These are phyloP conservation scores for Talaromyces sp. DNA, from an alignment of 2,329 filamentous ascomycete genomes.

Conservation along the genomic window DNA sequence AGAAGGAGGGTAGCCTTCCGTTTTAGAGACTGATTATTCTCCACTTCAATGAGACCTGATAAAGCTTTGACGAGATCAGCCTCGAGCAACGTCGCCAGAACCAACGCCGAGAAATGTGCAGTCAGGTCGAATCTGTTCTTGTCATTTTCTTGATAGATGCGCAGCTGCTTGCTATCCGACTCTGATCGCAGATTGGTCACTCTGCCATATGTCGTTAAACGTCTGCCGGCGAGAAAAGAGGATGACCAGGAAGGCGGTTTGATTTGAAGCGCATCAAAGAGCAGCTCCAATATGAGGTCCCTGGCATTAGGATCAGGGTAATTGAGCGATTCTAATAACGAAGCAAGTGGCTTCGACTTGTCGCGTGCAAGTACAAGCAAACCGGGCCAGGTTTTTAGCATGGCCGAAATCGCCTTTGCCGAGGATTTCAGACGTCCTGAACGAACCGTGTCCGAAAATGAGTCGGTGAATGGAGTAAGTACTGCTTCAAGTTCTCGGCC, in stretches of 20 bases:
- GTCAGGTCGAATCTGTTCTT: slow-evolving; percentile 70
- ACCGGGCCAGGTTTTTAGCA: slow-evolving; percentile 91
- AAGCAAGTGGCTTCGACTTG: slow-evolving; percentile 78
- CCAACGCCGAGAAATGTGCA: slow-evolving; percentile 87
- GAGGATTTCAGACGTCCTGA: slow-evolving; percentile 76
- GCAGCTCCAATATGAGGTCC: slow-evolving; percentile 81
- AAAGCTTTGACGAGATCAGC: slow-evolving; percentile 66
- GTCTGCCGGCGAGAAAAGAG: slow-evolving; percentile 86
- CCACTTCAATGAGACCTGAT: slow-evolving; percentile 51
- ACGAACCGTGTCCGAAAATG: slow-evolving; percentile 55
- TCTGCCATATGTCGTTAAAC: slow-evolving; percentile 93
- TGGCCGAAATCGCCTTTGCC: slow-evolving; percentile 84
- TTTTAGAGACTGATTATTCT: slow-evolving; percentile 58
- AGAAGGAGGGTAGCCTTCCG: slow-evolving; percentile 88
- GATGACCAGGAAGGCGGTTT: slow-evolving; percentile 94
- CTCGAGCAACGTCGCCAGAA: slow-evolving; percentile 81
- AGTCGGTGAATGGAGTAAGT: slow-evolving; percentile 91
- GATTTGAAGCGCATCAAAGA: slow-evolving; percentile 82
- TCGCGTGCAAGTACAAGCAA: slow-evolving; percentile 86
- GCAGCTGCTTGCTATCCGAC: slow-evolving; percentile 52
- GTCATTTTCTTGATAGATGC: slow-evolving; percentile 63
- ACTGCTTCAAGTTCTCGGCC: slow-evolving; percentile 86
- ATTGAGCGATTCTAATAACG: slow-evolving; percentile 67
- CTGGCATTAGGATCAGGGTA: slow-evolving; percentile 57
- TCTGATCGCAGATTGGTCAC: slow-evolving; percentile 78